Evolutionary conservation across 2,329 filamentous ascomycete genomes (phyloP).

Genomic region (Karstenula rhodostoma): DNA sequence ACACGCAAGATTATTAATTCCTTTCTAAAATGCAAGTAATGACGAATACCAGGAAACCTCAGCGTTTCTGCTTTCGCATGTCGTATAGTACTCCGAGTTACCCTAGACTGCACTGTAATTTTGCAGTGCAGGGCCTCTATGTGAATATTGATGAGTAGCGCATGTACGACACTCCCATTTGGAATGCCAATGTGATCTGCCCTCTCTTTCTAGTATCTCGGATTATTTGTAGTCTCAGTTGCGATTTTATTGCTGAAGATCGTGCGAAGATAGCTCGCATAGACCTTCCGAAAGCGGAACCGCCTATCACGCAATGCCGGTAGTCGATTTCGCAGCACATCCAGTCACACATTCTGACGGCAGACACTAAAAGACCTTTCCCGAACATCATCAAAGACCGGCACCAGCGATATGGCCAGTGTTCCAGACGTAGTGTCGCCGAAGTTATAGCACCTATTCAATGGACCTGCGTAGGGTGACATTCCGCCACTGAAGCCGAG

Average conservation of each 20-base stretch:
- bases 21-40: too few species aligned
- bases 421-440: neutral
- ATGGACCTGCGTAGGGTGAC: neutral
- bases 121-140: too few species aligned
- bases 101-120: too few species aligned
- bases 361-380: neutral
- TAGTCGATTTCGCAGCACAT: neutral
- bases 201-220: neutral
- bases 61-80: too few species aligned
- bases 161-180: too few species aligned
- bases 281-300: neutral
- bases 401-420: neutral
- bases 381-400: neutral
- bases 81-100: too few species aligned
- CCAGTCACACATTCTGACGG: slow-evolving; percentile 1
- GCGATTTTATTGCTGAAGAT: neutral
- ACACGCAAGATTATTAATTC: too few species aligned
- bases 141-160: too few species aligned
- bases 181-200: too few species aligned
- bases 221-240: neutral
- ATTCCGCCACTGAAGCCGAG: slow-evolving; percentile 6
- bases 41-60: too few species aligned
- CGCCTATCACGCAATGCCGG: neutral
- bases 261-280: neutral
- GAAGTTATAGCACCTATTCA: neutral